These are phyloP conservation scores for Phialemonium atrogriseum DNA, from an alignment of 2,329 filamentous ascomycete genomes.

Conservation along the genomic window DNA sequence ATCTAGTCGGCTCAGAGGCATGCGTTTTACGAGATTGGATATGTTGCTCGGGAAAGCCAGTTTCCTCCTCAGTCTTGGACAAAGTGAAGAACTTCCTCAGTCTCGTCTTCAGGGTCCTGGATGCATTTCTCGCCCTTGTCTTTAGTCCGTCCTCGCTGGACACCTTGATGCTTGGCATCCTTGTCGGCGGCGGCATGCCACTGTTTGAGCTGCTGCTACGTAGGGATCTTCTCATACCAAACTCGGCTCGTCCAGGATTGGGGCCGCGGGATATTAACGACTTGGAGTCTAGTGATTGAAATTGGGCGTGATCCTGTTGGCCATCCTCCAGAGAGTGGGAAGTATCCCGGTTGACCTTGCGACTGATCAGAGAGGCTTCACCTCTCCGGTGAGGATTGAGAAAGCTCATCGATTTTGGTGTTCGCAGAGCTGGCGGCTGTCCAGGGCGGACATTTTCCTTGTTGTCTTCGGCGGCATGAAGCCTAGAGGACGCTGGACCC, in stretches of 20 bases:
- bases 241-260: conserved; percentile 24
- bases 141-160: conserved; percentile 30
- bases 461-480: conserved; percentile 11
- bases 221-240: conserved; percentile 39
- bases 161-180: conserved; percentile 7
- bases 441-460: too few relatives aligned
- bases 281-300: conserved; percentile 30
- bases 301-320: too few relatives aligned
- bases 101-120: conserved; percentile 51
- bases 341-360: too few relatives aligned
- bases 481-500: too few relatives aligned
- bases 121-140: conserved; percentile 52
- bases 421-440: conserved; percentile 28
- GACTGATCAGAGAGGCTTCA: too few relatives aligned
- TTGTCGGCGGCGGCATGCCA: conserved; percentile 2
- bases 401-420: conserved; percentile 49
- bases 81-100: conserved; percentile 50
- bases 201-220: conserved; percentile 32
- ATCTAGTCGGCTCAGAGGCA: conserved; percentile 12
- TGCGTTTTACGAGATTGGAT: conserved; percentile 34
- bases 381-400: conserved; percentile 25
- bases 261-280: conserved; percentile 36
- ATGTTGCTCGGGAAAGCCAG: conserved; percentile 41
- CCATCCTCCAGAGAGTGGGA: too few relatives aligned
- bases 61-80: conserved; percentile 24